Conservation (phyloP, 1,139 yeast species). For the Suhomyces wounanorum region DNA sequence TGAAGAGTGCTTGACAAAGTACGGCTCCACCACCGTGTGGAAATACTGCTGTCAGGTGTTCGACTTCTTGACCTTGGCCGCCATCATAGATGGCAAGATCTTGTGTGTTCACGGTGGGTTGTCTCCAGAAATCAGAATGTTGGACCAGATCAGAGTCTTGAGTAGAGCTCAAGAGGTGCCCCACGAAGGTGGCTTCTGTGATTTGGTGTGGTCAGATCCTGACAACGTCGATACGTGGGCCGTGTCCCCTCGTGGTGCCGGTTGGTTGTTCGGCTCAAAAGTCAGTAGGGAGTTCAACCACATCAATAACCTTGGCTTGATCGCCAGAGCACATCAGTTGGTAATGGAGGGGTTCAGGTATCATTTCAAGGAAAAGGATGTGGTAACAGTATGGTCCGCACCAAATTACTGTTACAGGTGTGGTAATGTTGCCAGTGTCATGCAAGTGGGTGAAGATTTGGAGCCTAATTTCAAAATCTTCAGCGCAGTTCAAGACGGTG, state of each 20-base stretch:
- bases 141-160: slow-evolving; percentile 91
- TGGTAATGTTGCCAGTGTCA: slow-evolving; percentile 97
- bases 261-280: slow-evolving; percentile 93
- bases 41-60: slow-evolving; percentile 96
- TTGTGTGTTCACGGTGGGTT: slow-evolving; percentile 96
- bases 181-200: slow-evolving; percentile 98
- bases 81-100: slow-evolving; percentile 90
- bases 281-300: slow-evolving; percentile 94
- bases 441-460: slow-evolving; percentile 87
- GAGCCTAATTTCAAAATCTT: slow-evolving; percentile 91
- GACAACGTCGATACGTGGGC: slow-evolving; percentile 99
- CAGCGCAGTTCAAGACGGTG: slow-evolving; percentile 95
- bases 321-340: slow-evolving; percentile 96
- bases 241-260: slow-evolving; percentile 98
- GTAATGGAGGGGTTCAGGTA: slow-evolving; percentile 98
- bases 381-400: slow-evolving; percentile 97
- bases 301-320: slow-evolving; percentile 80
- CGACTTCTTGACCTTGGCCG: slow-evolving; percentile 90
- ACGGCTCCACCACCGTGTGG: slow-evolving; percentile 97
- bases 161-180: slow-evolving; percentile 99
- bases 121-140: slow-evolving; percentile 96
- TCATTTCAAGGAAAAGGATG: slow-evolving; percentile 92
- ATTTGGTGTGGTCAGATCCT: slow-evolving; percentile 96
- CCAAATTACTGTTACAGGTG: slow-evolving; percentile 98
- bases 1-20: slow-evolving; percentile 88